Conservation (phyloP, 495 filamentous ascomycete species). For the Penicillium simplicissimum region DNA sequence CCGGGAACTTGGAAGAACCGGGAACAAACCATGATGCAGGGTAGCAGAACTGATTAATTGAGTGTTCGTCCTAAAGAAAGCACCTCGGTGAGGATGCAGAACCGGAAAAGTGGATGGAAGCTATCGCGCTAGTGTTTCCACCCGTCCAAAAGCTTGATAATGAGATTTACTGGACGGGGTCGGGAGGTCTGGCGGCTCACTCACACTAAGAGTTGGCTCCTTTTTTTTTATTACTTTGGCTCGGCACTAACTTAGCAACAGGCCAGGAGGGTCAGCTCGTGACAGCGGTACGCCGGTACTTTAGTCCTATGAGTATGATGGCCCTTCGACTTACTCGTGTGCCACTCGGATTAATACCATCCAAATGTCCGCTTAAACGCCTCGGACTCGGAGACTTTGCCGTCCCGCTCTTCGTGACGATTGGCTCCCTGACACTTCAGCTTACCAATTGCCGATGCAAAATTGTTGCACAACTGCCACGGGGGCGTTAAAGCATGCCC, state of each 20-base stretch:
- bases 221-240: not conserved
- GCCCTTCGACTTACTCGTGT: not conserved
- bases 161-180: not conserved
- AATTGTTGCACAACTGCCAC: not conserved
- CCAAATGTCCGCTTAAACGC: not conserved
- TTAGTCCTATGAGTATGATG: no score
- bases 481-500: not conserved
- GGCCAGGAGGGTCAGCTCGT: not conserved
- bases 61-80: constrained; percentile 2
- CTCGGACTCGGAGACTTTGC: not conserved
- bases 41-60: no score
- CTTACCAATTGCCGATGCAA: not conserved
- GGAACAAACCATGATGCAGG: not conserved
- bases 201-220: not conserved
- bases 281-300: not conserved
- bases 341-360: not conserved
- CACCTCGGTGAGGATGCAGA: constrained; percentile 16
- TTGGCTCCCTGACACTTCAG: constrained; percentile 1
- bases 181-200: not conserved
- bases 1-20: not conserved
- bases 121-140: constrained; percentile 8
- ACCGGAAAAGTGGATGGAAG: constrained; percentile 9
- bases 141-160: constrained; percentile 20
- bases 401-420: constrained; percentile 2
- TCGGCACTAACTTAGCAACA: not conserved